Base-by-base conservation (phyloP, 768 basidiomycete species). In the Coprinopsis sp. region DNA sequence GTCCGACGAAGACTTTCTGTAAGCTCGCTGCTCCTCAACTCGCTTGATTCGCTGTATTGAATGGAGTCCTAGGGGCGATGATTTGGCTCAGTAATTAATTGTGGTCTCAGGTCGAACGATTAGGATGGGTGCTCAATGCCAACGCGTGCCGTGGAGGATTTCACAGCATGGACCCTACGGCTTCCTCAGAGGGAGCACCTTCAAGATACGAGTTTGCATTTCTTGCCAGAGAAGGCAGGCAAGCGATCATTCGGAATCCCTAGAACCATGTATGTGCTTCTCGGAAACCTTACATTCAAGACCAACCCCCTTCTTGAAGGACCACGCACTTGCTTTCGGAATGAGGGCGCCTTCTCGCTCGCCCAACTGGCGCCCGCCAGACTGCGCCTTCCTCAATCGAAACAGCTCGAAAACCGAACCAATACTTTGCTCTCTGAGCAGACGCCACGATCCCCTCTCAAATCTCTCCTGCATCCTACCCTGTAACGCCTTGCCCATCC, bases 401-500 rank as follows among this genome's bases (percentile, higher is more conserved):
- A n/a, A n/a, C n/a, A n/a, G n/a, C n/a, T n/a, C n/a, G n/a, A n/a
- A n/a, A n/a, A n/a, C n/a, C 4, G 16, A 6, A 6, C 14, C 21
- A 12, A 31, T 19, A 11, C 14, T 18, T 11, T 23, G 33, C 27
- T 39, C 13, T 22, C 24, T 23, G 39, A 21, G 27, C 31, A 2
- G 24, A 36, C 27, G 27, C 24, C 38, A 43, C 36, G 34, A 44
- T 18, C 33, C 21, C 14, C 16, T 13, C 38, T 11, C 6, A 6
- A 23, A 16, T n/a, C 8, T 18, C 18, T 10, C 22, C 6, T 19
- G n/a, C 28, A 28, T 13, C 41, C 25, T 36, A 6, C 41, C 33
- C 51, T 54, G 56, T 42, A 58, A 61, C 47, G 59, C 61, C 8
- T 36, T 46, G 8, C 42, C 37, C 13, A 55, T 62, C 1, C 64